phyloP scores from a whole-genome alignment of 306 rosid species.

The Bauhinia variegata region DNA sequence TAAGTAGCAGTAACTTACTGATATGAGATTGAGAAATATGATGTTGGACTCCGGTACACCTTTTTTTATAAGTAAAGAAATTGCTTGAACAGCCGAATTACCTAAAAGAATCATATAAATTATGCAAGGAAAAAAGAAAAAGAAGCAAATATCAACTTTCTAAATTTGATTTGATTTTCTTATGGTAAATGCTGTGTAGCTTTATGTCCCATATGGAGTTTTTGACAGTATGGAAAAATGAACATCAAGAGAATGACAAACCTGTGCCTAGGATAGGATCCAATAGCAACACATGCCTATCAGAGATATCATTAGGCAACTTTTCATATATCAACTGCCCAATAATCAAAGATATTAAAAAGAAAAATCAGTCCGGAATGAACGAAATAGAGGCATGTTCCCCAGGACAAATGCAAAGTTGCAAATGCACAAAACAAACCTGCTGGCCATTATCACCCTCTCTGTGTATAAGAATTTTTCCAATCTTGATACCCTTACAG shows the following conservation, averaged over 20 bases:
- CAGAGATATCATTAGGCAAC: slow-evolving; percentile 88
- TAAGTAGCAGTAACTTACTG: slow-evolving; percentile 60
- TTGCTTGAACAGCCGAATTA: slow-evolving; percentile 93
- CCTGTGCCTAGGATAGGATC: slow-evolving; percentile 99
- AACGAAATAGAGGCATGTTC: neutral
- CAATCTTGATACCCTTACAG: slow-evolving; percentile 98
- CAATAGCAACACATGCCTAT: slow-evolving; percentile 90
- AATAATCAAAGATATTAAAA: slow-evolving; percentile 37
- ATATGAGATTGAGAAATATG: slow-evolving; percentile 94
- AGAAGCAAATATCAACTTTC: slow-evolving; percentile 3
- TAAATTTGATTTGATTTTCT: neutral
- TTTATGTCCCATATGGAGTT: neutral
- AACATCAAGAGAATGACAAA: slow-evolving; percentile 39
- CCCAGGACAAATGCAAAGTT: slow-evolving; percentile 18
- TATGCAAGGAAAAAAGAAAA: slow-evolving; percentile 21
- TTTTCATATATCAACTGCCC: slow-evolving; percentile 93
- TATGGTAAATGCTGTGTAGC: slow-evolving; percentile 2
- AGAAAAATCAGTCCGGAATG: slow-evolving; percentile 31
- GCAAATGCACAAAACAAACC: slow-evolving; percentile 53
- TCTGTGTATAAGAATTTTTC: slow-evolving; percentile 98
- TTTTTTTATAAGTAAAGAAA: slow-evolving; percentile 72
- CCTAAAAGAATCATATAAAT: slow-evolving; percentile 68
- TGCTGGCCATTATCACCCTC: slow-evolving; percentile 99
- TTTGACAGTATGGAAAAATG: neutral
- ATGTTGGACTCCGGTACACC: slow-evolving; percentile 98